Percentiles rank a stretch among this genome's conserved stretches.
Conservation (phyloP, 2,329 filamentous ascomycete genomes). For the Scedosporium apiospermum region DNA sequence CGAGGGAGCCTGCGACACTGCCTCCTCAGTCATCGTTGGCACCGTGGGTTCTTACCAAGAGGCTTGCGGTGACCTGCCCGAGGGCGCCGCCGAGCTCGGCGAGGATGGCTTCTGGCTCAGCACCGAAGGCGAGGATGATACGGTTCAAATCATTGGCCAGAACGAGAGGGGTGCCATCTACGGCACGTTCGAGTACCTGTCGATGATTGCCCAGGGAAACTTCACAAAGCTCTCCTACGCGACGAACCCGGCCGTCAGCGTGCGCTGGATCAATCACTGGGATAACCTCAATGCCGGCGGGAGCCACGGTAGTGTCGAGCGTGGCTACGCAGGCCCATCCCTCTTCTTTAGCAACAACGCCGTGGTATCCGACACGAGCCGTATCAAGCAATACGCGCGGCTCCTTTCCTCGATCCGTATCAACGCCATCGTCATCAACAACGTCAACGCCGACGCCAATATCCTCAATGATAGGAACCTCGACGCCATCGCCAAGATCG, state of each 20-base stretch:
- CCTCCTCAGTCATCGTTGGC: slow-evolving; percentile 12
- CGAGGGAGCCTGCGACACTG: neutral
- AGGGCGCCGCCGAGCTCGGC: slow-evolving; percentile 30
- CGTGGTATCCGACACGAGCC: slow-evolving; percentile 47
- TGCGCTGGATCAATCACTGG: slow-evolving; percentile 67
- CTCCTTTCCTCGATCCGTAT: slow-evolving; percentile 56
- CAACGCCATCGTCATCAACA: slow-evolving; percentile 61
- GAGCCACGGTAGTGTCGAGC: slow-evolving; percentile 46
- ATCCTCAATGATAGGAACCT: slow-evolving; percentile 48
- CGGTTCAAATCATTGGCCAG: slow-evolving; percentile 48
- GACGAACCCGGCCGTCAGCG: slow-evolving; percentile 47
- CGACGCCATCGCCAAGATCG: slow-evolving; percentile 50
- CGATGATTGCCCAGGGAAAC: slow-evolving; percentile 51
- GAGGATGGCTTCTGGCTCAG: slow-evolving; percentile 55
- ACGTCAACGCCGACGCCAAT: slow-evolving; percentile 58
- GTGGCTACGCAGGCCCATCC: slow-evolving; percentile 57
- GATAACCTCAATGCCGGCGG: slow-evolving; percentile 51
- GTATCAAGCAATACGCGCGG: slow-evolving; percentile 53
- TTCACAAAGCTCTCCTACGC: slow-evolving; percentile 35
- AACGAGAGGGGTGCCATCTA: slow-evolving; percentile 61
- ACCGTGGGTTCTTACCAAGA: slow-evolving; percentile 16
- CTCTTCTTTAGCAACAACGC: slow-evolving; percentile 56
- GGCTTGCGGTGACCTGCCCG: slow-evolving; percentile 19
- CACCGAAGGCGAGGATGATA: slow-evolving; percentile 25
- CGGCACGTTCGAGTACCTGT: slow-evolving; percentile 60